Conservation (phyloP, 2,329 filamentous ascomycete species). For the Penicillium sp. region DNA sequence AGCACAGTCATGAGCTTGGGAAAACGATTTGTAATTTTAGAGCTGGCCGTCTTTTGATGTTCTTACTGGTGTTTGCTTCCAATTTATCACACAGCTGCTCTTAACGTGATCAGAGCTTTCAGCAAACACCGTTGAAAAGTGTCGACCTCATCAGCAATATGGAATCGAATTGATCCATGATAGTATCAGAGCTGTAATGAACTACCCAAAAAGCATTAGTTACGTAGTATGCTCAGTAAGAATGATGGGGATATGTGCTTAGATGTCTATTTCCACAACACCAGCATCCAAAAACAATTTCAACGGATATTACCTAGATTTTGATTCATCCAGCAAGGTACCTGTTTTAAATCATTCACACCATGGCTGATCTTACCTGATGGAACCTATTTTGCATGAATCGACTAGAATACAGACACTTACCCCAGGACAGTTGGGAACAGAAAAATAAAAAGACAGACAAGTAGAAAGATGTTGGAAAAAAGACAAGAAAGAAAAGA, state of each 20-base stretch:
- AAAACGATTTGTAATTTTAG: constrained; percentile 25
- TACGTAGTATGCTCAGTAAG: no score
- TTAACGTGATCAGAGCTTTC: constrained; percentile 14
- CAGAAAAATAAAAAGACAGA: constrained; percentile 24
- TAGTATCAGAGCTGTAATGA: neutral
- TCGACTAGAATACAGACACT: constrained; percentile 48
- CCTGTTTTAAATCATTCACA: constrained; percentile 28
- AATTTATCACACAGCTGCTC: constrained; percentile 18
- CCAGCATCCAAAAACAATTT: neutral
- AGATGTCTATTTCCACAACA: neutral
- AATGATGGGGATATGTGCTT: neutral
- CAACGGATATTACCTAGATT: constrained; percentile 4
- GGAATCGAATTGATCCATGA: neutral
- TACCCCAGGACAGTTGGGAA: constrained; percentile 32
- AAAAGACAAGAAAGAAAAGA: constrained; percentile 25
- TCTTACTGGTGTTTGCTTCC: constrained; percentile 20
- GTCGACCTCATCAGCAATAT: neutral
- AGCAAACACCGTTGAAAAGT: neutral
- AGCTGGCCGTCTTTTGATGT: constrained; percentile 20
- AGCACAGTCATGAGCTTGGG: constrained; percentile 49
- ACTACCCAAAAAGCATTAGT: no score
- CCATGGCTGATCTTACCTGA: constrained; percentile 50
- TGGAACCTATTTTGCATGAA: constrained; percentile 10
- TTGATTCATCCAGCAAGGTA: constrained; percentile 16
- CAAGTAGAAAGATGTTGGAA: constrained; percentile 30